Conservation (phyloP, 139 green algal genomes). For the Astrephomene gubernaculifera region DNA sequence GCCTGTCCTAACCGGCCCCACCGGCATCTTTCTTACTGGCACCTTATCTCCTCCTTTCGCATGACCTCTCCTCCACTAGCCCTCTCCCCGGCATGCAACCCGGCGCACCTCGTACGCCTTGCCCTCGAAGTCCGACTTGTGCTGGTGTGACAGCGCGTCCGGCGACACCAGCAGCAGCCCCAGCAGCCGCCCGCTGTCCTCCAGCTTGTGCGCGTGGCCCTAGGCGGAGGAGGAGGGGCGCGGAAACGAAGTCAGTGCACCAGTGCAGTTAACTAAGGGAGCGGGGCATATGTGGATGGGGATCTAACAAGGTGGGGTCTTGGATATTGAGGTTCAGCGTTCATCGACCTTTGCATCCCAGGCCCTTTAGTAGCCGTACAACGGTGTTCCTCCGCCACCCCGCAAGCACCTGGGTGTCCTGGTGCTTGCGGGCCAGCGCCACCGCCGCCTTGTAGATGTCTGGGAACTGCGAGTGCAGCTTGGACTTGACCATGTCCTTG, state of each 20-base stretch:
- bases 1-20: no score
- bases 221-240: not conserved
- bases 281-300: no score
- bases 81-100: not conserved
- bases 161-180: conserved; percentile 31
- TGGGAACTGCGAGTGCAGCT: conserved; percentile 25
- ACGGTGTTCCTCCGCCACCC: no score
- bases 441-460: conserved; percentile 23
- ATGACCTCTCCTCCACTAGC: not conserved
- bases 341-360: no score
- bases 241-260: no score
- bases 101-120: conserved; percentile 18
- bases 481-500: conserved; percentile 33
- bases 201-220: conserved; percentile 35
- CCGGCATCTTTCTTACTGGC: no score
- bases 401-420: conserved; percentile 18
- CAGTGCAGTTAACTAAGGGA: no score
- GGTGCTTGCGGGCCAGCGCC: not conserved
- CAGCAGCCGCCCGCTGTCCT: conserved; percentile 19
- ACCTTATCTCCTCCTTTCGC: not conserved
- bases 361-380: no score
- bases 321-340: no score
- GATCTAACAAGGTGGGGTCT: no score
- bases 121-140: conserved; percentile 38
- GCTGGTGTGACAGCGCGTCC: conserved; percentile 34